These are phyloP conservation scores for Naematelia encephala DNA, from an alignment of 768 basidiomycete species.

Conservation along the genomic window DNA sequence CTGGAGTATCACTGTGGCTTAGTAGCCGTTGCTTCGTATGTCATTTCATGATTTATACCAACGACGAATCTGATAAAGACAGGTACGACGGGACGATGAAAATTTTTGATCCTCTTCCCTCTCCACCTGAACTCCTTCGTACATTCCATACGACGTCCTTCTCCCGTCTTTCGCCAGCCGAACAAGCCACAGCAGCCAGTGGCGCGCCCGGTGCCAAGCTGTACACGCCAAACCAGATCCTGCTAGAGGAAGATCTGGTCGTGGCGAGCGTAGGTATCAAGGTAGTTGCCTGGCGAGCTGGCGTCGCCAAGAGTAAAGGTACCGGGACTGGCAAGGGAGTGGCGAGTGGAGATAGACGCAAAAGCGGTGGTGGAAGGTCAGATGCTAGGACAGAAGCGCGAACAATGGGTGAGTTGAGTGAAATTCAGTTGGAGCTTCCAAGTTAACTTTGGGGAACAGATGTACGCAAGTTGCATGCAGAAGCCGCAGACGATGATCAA, in stretches of 20 bases:
- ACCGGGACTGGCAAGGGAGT: conserved; percentile 22
- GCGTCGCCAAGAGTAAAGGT: conserved; percentile 33
- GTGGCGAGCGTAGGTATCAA: conserved; percentile 40
- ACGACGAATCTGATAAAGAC: neutral
- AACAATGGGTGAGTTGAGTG: conserved; percentile 21
- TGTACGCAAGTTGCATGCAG: conserved; percentile 6
- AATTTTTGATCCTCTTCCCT: conserved; percentile 40
- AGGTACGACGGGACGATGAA: conserved; percentile 41
- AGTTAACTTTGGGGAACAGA: neutral
- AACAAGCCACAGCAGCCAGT: conserved; percentile 16
- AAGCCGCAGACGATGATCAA: conserved; percentile 29
- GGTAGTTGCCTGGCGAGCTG: conserved; percentile 45
- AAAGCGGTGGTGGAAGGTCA: conserved; percentile 12
- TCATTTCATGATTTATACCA: neutral
- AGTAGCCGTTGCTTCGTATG: conserved; percentile 38
- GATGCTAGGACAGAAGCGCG: conserved; percentile 18
- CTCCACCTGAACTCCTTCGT: conserved; percentile 28
- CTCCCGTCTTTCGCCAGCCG: conserved; percentile 24
- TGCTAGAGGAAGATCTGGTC: conserved; percentile 46
- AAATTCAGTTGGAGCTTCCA: neutral
- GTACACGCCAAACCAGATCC: conserved; percentile 41
- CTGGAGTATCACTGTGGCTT: conserved; percentile 38
- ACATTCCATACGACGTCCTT: conserved; percentile 27
- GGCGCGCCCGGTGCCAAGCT: conserved; percentile 20
- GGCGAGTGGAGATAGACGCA: conserved; percentile 19